Evolutionary conservation across 2,329 filamentous ascomycete genomes (phyloP).

Genomic region (Penicillium corylophilum): DNA sequence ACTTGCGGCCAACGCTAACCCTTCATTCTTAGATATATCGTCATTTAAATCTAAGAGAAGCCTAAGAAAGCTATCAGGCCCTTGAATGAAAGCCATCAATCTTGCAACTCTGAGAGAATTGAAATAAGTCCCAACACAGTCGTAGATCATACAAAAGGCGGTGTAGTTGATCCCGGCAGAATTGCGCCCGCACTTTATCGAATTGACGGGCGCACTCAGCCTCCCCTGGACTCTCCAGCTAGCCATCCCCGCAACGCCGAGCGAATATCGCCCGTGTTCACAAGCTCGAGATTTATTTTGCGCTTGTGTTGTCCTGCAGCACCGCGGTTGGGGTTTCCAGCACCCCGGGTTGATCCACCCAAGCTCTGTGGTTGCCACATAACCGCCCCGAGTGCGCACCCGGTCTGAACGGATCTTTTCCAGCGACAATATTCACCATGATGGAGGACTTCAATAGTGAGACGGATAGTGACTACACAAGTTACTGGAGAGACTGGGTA

Average conservation of each 20-base stretch:
- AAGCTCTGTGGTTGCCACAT: slow-evolving; percentile 16
- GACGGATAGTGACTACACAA: slow-evolving; percentile 98
- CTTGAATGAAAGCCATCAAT: not conserved
- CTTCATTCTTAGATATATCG: slow-evolving; percentile 17
- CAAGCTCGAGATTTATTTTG: not conserved
- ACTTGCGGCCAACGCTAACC: slow-evolving; percentile 29
- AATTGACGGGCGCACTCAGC: slow-evolving; percentile 5
- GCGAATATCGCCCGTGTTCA: not conserved
- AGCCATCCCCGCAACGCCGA: slow-evolving; percentile 3
- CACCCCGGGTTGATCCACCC: slow-evolving; percentile 20
- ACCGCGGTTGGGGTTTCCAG: slow-evolving; percentile 11
- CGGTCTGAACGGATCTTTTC: slow-evolving; percentile 9
- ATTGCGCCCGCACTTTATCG: slow-evolving; percentile 11
- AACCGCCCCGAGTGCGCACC: slow-evolving; percentile 13
- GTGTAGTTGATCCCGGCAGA: slow-evolving; percentile 1
- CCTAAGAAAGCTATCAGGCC: not conserved
- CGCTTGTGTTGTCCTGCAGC: slow-evolving; percentile 4
- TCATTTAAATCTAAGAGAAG: not conserved
- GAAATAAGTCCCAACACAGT: not conserved
- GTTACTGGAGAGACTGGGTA: slow-evolving; percentile 99
- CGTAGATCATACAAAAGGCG: not conserved
- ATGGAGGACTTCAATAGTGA: slow-evolving; percentile 99
- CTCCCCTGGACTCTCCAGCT: slow-evolving; percentile 8
- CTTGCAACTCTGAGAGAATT: not conserved
- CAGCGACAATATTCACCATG: slow-evolving; percentile 20